phyloP scores from a whole-genome alignment of 495 filamentous ascomycete species.

The Terfezia claveryi region DNA sequence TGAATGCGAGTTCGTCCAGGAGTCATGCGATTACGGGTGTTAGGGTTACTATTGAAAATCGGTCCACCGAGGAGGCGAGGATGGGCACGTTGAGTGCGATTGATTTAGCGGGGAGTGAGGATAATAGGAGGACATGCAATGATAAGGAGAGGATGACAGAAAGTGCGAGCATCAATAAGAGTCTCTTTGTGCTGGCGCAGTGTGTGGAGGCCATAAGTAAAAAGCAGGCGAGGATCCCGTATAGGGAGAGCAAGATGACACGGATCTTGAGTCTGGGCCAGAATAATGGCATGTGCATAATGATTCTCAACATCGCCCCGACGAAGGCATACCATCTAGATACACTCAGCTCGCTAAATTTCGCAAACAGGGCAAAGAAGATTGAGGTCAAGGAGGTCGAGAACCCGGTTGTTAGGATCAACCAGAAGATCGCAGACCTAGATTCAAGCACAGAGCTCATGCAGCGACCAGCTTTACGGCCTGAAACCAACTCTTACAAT shows the following conservation, averaged over 20 bases:
- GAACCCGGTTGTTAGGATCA: slow-evolving; percentile 71
- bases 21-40: slow-evolving; percentile 88
- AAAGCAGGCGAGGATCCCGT: slow-evolving; percentile 54
- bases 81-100: slow-evolving; percentile 81
- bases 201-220: slow-evolving; percentile 86
- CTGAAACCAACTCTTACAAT: neutral
- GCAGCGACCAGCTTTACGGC: neutral
- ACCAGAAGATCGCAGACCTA: slow-evolving; percentile 24
- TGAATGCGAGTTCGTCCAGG: slow-evolving; percentile 84
- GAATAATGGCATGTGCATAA: slow-evolving; percentile 85
- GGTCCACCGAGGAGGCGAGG: slow-evolving; percentile 31
- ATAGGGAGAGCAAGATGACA: slow-evolving; percentile 93
- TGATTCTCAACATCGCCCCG: slow-evolving; percentile 89
- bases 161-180: slow-evolving; percentile 97
- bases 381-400: slow-evolving; percentile 90
- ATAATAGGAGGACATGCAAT: slow-evolving; percentile 87
- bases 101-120: slow-evolving; percentile 88
- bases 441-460: neutral
- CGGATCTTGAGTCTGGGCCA: slow-evolving; percentile 80
- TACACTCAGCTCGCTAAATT: slow-evolving; percentile 80
- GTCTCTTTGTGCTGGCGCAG: slow-evolving; percentile 79
- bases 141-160: slow-evolving; percentile 81
- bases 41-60: slow-evolving; percentile 51
- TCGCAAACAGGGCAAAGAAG: slow-evolving; percentile 87
- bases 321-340: slow-evolving; percentile 69